Evolutionary conservation across 139 green algal genomes (phyloP), one percentile per base, ranked within the genome.

Genomic region (Chlamydomonas schloesseri): DNA sequence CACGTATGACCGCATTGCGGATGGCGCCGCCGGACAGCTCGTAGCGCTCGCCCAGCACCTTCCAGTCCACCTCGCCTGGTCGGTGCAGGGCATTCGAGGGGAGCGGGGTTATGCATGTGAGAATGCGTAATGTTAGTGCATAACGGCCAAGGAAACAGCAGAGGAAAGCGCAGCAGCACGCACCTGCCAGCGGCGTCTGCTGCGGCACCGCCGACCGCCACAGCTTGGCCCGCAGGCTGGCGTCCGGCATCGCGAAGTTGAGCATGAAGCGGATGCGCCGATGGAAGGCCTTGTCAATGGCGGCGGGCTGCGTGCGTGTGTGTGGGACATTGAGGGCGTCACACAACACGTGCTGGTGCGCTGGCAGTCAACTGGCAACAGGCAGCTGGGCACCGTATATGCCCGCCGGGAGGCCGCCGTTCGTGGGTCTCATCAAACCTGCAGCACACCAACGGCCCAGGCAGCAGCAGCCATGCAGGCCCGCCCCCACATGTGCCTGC

Each of bases 181-280:
- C 55, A 81, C 73, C 73, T 28, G 73, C 73, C 73, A 81, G 73
- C n/a, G 73, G 73, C 18, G 73, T 81, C 73, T 81, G 73, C 34
- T 69, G 53, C 29, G 73, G 73, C 73, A 81, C 73, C 31, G 73
- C 73, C 33, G 73, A n/a, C 3, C 73, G 53, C 73, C 73, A 81
- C 33, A 81, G 53, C 73, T 69, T 69, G 17, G 55, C 73, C 9
- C 73, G 65, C 73, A 81, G 73, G 0, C 29, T 31, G 18, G 73
- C 73, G n/a, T 81, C 73, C 31, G 73, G 73, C 73, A 81, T 81
- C 0, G 11, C 6, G 53, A 81, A 81, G 73, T 69, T 53, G 17
- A 81, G n/a, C 73, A 81, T 81, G 73, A 81, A 81, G 53, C 73
- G 53, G n/a, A 81, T 81, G 53, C 73, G 73, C 6, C 73, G 50